Evolutionary conservation across 2,329 filamentous ascomycete species (phyloP), one percentile per base, ranked within the genome.

Genomic region (Ceratocystis colombiana): DNA sequence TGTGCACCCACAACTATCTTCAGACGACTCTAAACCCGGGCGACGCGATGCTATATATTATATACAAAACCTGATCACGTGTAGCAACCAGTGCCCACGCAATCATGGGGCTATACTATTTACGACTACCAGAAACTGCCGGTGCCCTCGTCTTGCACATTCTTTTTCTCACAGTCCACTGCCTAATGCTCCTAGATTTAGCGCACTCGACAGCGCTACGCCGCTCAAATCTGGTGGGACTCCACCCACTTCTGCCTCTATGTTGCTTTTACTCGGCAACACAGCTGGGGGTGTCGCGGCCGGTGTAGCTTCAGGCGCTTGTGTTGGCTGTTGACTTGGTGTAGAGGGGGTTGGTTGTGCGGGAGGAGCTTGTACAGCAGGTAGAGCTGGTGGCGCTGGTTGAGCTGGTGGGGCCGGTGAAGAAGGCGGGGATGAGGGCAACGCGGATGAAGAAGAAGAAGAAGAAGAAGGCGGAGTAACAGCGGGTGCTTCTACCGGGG

Each of bases 171-270:
- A 64, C 41, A 67, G 37, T 15, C 59, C 25, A 17, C 15, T 4
- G 45, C 65, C 68, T n/a, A 80, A 71, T 66, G 76, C 79, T 37
- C 79, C 79, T 10, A 82, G 72, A 62, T 77, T 73, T 53, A 81
- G 71, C 59, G 74, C 71, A 66, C 76, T 80, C 70, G 73, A 77
- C 61, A 81, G 72, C 5, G 72, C 74, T 67, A 80, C 66, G 7
- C 76, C 76, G 41, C 73, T 76, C 7, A 79, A 67, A 68, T 79
- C 73, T 66, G 79, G 75, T 0, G 71, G 61, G n/a, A n/a, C 41
- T 3, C 17, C 17, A 28, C 37, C 61, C 1, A 48, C 25, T 6
- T 6, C 22, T 17, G 41, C 44, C 17, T 15, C 44, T 7, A 10
- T 48, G n/a, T 30, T 41, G 44, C 28, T 70, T 17, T 70, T 68